Percentiles rank a stretch among this genome's conserved stretches.
Evolutionary conservation across 1,284 basidiomycete genomes (phyloP).

Genomic region (Austropuccinia psidii): DNA sequence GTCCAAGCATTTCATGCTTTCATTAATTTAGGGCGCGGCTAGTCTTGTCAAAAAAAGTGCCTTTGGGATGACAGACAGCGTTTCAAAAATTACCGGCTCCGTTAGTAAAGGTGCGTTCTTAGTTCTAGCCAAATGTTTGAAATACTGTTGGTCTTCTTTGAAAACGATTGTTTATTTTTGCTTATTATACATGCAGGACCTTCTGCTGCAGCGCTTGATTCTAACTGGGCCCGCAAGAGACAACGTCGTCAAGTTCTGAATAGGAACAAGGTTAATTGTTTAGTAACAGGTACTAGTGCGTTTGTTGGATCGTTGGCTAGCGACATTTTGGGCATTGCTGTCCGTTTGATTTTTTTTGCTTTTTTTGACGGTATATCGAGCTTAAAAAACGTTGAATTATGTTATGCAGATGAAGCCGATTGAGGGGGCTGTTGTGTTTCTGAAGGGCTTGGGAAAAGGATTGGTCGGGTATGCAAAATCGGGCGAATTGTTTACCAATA

Average conservation of each 20-base stretch:
- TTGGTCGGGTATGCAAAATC: conserved; percentile 66
- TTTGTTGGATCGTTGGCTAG: conserved; percentile 89
- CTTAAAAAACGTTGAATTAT: conserved; percentile 21
- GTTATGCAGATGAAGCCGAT: conserved; percentile 79
- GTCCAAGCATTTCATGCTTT: conserved; percentile 25
- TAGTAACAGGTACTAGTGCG: conserved; percentile 80
- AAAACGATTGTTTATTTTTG: conserved; percentile 77
- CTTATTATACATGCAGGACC: conserved; percentile 48
- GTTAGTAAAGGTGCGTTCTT: conserved; percentile 78
- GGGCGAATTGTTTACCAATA: conserved; percentile 34
- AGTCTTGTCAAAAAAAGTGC: conserved; percentile 99
- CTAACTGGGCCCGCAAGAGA: conserved; percentile 36
- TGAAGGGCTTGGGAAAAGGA: conserved; percentile 95
- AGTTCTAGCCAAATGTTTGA: no score
- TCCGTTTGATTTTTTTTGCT: conserved; percentile 49
- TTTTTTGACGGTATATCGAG: no score
- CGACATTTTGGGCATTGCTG: conserved; percentile 90
- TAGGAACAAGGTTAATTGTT: conserved; percentile 35
- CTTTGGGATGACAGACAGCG: conserved; percentile 88
- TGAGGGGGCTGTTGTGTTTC: conserved; percentile 93
- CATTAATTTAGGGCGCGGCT: conserved; percentile 85
- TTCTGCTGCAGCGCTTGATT: conserved; percentile 36
- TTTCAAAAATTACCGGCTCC: conserved; percentile 95
- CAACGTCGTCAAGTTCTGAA: conserved; percentile 35
- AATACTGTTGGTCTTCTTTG: no score